phyloP scores from a whole-genome alignment of 805 yeast genomes.

The Starmerella geochares region DNA sequence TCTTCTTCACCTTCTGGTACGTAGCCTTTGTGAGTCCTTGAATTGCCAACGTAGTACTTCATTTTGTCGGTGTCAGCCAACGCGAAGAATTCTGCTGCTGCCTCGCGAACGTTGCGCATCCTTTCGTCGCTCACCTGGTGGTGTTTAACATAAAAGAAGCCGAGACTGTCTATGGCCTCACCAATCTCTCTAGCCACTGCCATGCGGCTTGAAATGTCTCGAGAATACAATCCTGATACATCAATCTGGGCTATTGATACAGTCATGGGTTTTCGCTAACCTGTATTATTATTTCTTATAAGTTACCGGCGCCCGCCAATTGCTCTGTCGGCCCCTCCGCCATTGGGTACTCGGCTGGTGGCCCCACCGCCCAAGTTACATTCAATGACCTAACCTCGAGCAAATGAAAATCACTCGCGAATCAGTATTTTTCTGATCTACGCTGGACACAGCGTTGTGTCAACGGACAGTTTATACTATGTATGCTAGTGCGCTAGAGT shows the following conservation, averaged over 20 bases:
- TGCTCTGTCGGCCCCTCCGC: not conserved
- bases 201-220: conserved; percentile 13
- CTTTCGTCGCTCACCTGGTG: conserved; percentile 26
- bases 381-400: no score
- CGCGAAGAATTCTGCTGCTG: conserved; percentile 37
- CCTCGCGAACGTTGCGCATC: conserved; percentile 33
- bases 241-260: conserved; percentile 12
- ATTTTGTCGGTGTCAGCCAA: conserved; percentile 39
- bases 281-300: not conserved
- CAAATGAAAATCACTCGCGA: no score
- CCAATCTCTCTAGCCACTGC: conserved; percentile 24
- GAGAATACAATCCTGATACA: conserved; percentile 12
- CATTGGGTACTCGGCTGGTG: not conserved
- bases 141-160: conserved; percentile 43
- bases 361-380: not conserved
- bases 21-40: conserved; percentile 37
- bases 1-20: conserved; percentile 19
- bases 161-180: conserved; percentile 46
- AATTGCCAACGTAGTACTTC: conserved; percentile 39
- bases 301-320: not conserved
- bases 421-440: no score
- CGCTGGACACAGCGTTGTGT: no score
- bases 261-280: no score
- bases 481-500: no score
- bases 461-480: no score